Conservation (phyloP, 192 early-diverging fungal genomes). For the Thoreauomyces humboldtii region DNA sequence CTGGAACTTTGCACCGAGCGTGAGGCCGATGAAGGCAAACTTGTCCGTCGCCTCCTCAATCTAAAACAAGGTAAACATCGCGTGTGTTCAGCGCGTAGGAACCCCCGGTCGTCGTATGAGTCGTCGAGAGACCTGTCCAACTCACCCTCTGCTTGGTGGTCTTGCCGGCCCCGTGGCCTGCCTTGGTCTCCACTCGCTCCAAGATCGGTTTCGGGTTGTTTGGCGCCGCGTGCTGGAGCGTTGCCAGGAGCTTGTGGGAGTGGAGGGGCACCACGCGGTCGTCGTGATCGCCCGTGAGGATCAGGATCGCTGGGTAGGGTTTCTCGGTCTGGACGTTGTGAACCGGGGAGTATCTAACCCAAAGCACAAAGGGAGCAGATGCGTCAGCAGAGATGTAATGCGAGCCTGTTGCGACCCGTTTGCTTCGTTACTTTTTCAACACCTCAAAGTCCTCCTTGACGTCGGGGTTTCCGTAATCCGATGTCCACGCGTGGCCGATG, state of each 20-base stretch:
- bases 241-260: constrained; percentile 63
- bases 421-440: constrained; percentile 45
- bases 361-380: too few species aligned
- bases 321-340: constrained; percentile 58
- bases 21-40: constrained; percentile 54
- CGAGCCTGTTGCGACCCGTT: too few species aligned
- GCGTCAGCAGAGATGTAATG: too few species aligned
- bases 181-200: constrained; percentile 63
- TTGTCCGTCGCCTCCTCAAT: constrained; percentile 66
- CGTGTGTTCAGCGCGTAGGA: too few species aligned
- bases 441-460: constrained; percentile 65
- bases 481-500: constrained; percentile 68
- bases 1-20: constrained; percentile 1
- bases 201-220: constrained; percentile 56
- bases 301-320: constrained; percentile 58
- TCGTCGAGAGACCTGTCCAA: neutral
- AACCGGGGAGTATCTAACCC: constrained; percentile 57
- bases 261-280: constrained; percentile 54
- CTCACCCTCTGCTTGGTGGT: constrained; percentile 52
- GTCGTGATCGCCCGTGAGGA: constrained; percentile 66
- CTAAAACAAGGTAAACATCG: constrained; percentile 18
- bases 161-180: constrained; percentile 72
- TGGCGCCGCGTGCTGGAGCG: constrained; percentile 55
- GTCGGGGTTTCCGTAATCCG: constrained; percentile 67
- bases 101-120: too few species aligned